phyloP scores from a whole-genome alignment of 352 stramenopile genomes.

The Globisporangium ultimum region DNA sequence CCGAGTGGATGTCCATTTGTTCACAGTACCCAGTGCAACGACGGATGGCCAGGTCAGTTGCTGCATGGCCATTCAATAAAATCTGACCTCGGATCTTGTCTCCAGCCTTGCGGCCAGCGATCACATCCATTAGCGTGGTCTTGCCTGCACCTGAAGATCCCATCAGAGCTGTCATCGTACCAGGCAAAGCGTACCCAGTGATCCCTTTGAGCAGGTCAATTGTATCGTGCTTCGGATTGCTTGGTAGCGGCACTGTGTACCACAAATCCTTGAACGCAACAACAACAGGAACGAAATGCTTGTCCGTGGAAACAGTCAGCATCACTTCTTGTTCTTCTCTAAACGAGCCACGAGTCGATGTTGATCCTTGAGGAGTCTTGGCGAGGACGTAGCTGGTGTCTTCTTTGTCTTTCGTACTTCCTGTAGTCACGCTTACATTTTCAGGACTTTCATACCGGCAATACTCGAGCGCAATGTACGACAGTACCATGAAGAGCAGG shows the following conservation, averaged over 20 bases:
- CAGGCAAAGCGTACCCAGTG: constrained; percentile 47
- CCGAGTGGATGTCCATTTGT: constrained; percentile 84
- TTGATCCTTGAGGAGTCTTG: no score
- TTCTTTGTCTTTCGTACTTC: no score
- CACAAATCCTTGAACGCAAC: no score
- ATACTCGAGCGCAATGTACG: no score
- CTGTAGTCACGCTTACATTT: no score
- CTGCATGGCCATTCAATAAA: constrained; percentile 68
- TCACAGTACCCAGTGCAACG: constrained; percentile 24
- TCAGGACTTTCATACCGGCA: no score
- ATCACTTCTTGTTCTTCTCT: no score
- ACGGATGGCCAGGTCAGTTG: constrained; percentile 16
- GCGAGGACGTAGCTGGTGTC: no score
- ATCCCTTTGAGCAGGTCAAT: constrained; percentile 59
- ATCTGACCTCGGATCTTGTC: constrained; percentile 70
- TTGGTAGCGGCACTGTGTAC: constrained; percentile 47
- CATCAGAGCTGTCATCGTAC: constrained; percentile 69
- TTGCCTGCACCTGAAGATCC: constrained; percentile 83
- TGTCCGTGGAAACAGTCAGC: no score
- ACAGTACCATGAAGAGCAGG: constrained; percentile 39
- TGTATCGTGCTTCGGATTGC: constrained; percentile 19
- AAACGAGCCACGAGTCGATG: no score
- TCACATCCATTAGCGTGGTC: constrained; percentile 94
- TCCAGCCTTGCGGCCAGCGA: constrained; percentile 82
- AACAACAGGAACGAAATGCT: constrained; percentile 29